These are phyloP conservation scores for Aspergillus flavus DNA, from an alignment of 2,329 filamentous ascomycete species.

Conservation along the genomic window DNA sequence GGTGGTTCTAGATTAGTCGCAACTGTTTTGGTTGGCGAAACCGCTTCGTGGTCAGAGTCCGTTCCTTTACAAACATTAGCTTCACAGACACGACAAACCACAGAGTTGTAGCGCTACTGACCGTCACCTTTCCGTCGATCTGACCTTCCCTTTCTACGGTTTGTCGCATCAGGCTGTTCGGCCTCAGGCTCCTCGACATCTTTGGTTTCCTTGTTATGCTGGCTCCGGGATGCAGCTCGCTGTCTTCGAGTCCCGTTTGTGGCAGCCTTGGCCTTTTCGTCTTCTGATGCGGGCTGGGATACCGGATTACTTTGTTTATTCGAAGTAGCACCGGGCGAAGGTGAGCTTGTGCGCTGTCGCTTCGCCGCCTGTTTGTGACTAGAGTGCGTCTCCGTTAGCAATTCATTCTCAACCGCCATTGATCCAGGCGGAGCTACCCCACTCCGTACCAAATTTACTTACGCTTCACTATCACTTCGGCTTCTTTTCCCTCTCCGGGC, in stretches of 20 bases:
- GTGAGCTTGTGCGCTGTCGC: constrained; percentile 79
- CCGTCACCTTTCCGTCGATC: constrained; percentile 81
- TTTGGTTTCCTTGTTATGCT: constrained; percentile 51
- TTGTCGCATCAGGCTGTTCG: constrained; percentile 72
- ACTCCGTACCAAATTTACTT: constrained; percentile 45
- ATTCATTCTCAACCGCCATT: constrained; percentile 10
- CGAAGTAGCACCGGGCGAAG: constrained; percentile 64
- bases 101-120: constrained; percentile 41
- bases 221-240: constrained; percentile 58
- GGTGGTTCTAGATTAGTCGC: constrained; percentile 42
- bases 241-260: constrained; percentile 58
- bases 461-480: constrained; percentile 94
- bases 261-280: constrained; percentile 55
- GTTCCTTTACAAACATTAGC: constrained; percentile 40
- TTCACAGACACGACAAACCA: constrained; percentile 2
- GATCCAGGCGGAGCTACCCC: not conserved
- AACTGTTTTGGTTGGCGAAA: constrained; percentile 53
- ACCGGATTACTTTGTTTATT: constrained; percentile 48
- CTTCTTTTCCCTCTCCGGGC: constrained; percentile 76
- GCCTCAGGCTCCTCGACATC: constrained; percentile 67
- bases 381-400: constrained; percentile 31
- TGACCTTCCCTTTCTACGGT: constrained; percentile 77
- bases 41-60: constrained; percentile 74
- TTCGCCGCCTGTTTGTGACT: constrained; percentile 75
- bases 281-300: constrained; percentile 61